phyloP scores from a whole-genome alignment of 768 basidiomycete species.

The Tephrocybe sp. region DNA sequence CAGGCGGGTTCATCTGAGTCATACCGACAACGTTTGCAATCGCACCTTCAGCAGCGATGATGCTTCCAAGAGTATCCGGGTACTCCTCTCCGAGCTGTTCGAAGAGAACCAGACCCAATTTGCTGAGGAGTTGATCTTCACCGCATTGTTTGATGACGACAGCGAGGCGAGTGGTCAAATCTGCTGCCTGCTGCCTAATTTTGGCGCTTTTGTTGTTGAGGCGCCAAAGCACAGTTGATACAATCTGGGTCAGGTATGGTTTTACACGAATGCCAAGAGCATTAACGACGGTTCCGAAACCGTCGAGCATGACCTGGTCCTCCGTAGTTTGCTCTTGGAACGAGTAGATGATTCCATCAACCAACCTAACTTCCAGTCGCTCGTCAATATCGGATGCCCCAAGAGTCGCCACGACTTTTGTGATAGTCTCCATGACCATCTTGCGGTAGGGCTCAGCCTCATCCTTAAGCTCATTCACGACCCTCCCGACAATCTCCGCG shows the following conservation, averaged over 20 bases:
- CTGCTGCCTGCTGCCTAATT: constrained; percentile 98
- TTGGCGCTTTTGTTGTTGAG: constrained; percentile 99
- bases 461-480: constrained; percentile 90
- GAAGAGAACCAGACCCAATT: constrained; percentile 94
- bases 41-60: constrained; percentile 97
- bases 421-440: constrained; percentile 99
- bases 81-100: constrained; percentile 99
- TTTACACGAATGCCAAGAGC: constrained; percentile 96
- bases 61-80: constrained; percentile 97
- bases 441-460: constrained; percentile 91
- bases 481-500: constrained; percentile 88
- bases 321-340: constrained; percentile 99
- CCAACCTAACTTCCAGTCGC: constrained; percentile 87
- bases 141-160: constrained; percentile 99
- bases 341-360: constrained; percentile 98
- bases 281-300: constrained; percentile 96
- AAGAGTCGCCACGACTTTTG: constrained; percentile 88
- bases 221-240: constrained; percentile 98
- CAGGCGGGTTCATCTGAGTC: constrained; percentile 99
- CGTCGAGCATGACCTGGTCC: constrained; percentile 98
- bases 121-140: constrained; percentile 93
- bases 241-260: constrained; percentile 97
- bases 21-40: constrained; percentile 99
- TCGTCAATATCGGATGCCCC: constrained; percentile 99
- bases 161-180: constrained; percentile 92